Evolutionary conservation across 306 rosid genomes (phyloP), one percentile per base, ranked within the genome.

Genomic region (Ochetophila trinervis): DNA sequence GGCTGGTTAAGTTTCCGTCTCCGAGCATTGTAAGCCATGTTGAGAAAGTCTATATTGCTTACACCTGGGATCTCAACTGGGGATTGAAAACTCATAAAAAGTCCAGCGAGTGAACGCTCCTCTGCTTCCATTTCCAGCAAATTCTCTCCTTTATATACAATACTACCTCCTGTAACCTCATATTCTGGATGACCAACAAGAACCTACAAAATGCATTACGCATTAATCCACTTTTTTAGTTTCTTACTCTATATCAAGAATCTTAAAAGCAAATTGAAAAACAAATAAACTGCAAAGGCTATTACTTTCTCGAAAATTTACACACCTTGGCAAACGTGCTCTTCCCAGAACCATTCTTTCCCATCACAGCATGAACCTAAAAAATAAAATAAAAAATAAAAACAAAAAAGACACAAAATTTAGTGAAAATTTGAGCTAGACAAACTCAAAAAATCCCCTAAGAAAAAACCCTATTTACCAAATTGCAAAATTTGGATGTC

Each of bases 141-240:
- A 72, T 78, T 70, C 23, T 85, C 82, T 23, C 98, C 98, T 82
- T 86, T 93, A 69, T 87, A 93, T 68, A 82, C 73, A 15, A 81
- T 84, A 1, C 85, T 87, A 0, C 98, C 98, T 55, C 91, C 96
- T 0, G 96, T 93, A 8, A 89, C 94, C 69, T 84, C 88, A 70
- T 93, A 93, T 66, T 93, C 98, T 1, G 98, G 97, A 74, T 93
- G 98, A 22, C 97, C 97, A 45, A 81, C 98, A 67, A 83, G 92
- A 77, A 76, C 95, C 97, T 90, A 68, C 54, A 49, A 30, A 27
- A 15, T 23, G 11, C 18, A 21, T 16, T 35, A 6, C 45, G 49
- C 45, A 55, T 40, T 36, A 8, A 1, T 4, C n/a, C 7, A 4
- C 66, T 15, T 2, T 2, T 50, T n/a, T 5, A 19, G 22, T 50